phyloP scores from a whole-genome alignment of 768 basidiomycete genomes.

The Strobilomyces dryophilus region DNA sequence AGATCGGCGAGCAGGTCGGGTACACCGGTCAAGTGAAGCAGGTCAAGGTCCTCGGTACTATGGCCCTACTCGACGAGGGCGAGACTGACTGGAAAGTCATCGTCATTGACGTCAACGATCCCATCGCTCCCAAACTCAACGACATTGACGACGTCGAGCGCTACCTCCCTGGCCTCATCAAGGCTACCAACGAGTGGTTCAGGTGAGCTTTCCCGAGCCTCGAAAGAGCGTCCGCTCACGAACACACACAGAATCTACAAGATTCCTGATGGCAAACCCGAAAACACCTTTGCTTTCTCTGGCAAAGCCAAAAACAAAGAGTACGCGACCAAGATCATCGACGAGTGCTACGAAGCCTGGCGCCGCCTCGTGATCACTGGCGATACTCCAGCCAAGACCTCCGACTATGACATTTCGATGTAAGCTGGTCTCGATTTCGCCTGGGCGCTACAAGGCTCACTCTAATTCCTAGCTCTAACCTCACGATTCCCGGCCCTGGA shows the following conservation, averaged over 20 bases:
- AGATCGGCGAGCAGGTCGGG: constrained; percentile 98
- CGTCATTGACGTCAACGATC: constrained; percentile 94
- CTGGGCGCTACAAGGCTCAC: not conserved
- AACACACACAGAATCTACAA: constrained; percentile 73
- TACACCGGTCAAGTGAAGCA: constrained; percentile 98
- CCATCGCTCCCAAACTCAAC: constrained; percentile 93
- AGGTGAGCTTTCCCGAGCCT: constrained; percentile 44
- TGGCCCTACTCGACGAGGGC: constrained; percentile 98
- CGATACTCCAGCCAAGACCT: constrained; percentile 71
- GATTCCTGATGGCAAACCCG: constrained; percentile 92
- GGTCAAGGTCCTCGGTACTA: constrained; percentile 99
- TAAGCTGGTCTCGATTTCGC: constrained; percentile 37
- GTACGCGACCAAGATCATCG: constrained; percentile 98
- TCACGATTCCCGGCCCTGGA: constrained; percentile 69
- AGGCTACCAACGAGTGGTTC: constrained; percentile 99
- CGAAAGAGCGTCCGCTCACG: not conserved
- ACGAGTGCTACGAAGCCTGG: constrained; percentile 91
- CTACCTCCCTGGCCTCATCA: constrained; percentile 93
- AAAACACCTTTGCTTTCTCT: constrained; percentile 99
- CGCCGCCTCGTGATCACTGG: constrained; percentile 57
- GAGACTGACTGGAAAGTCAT: constrained; percentile 99
- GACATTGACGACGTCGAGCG: constrained; percentile 99
- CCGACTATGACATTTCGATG: constrained; percentile 80
- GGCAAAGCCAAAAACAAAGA: constrained; percentile 99
- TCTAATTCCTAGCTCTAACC: constrained; percentile 61